Evolutionary conservation across 129 eudicot species (phyloP).

Genomic region (Flaveria robusta): DNA sequence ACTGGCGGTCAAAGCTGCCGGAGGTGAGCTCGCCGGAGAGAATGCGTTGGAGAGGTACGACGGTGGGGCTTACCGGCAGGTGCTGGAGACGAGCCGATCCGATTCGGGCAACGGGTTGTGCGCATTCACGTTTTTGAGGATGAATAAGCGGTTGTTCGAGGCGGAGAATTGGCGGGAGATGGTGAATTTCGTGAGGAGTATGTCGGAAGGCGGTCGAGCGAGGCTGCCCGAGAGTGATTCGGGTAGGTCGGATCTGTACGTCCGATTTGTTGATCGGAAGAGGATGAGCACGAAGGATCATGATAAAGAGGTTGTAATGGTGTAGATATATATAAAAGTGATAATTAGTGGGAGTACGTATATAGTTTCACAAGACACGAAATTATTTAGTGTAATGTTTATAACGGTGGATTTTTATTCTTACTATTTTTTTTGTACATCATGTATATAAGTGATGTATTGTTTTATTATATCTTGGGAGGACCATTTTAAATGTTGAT

Average conservation of each 20-base stretch:
- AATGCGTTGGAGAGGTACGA: conserved; percentile 92
- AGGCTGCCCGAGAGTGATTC: conserved; percentile 60
- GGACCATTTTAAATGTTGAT: no score
- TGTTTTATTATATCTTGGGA: no score
- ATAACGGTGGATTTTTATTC: conserved; percentile 12
- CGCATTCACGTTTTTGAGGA: conserved; percentile 79
- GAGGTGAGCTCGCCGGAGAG: conserved; percentile 80
- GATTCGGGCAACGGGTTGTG: conserved; percentile 73
- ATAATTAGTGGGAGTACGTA: not conserved
- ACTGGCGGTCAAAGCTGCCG: conserved; percentile 63
- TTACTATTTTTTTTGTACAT: conserved; percentile 12
- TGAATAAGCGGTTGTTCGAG: conserved; percentile 79
- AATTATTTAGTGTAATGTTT: conserved; percentile 18
- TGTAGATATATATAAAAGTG: conserved; percentile 46
- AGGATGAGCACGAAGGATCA: conserved; percentile 37
- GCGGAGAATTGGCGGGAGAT: conserved; percentile 83
- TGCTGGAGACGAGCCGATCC: conserved; percentile 64
- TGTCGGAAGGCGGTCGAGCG: conserved; percentile 70
- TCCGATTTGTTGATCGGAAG: conserved; percentile 52
- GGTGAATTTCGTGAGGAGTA: conserved; percentile 73
- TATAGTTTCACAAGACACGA: not conserved
- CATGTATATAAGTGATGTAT: not conserved
- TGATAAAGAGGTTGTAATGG: conserved; percentile 48
- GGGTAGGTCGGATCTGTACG: conserved; percentile 66
- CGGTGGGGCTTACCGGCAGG: conserved; percentile 56